Conservation (phyloP, 371 early-diverging fungal species). For the Lichtheimia corymbifera region DNA sequence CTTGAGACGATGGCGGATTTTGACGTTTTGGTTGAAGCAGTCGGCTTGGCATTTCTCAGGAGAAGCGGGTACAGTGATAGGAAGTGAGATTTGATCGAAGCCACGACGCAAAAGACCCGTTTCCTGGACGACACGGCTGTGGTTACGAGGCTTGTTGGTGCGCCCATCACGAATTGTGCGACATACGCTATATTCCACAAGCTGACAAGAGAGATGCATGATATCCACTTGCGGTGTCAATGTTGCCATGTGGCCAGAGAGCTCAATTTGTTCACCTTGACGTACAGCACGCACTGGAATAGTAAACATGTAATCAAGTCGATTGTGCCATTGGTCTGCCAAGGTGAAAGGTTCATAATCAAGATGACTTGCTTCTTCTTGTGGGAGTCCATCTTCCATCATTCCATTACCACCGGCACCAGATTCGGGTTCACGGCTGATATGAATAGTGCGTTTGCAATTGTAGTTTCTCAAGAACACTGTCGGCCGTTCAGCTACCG, state of each 20-base stretch:
- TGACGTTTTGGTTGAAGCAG: conserved; percentile 27
- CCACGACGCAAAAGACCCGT: background rate
- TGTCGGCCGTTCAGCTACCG: conserved; percentile 29
- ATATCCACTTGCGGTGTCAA: conserved; percentile 23
- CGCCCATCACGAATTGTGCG: conserved; percentile 2
- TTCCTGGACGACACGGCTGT: conserved; percentile 4
- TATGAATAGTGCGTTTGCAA: conserved; percentile 15
- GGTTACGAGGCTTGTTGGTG: background rate
- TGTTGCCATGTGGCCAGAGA: conserved; percentile 30
- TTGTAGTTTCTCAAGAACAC: conserved; percentile 26
- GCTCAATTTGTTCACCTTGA: conserved; percentile 34
- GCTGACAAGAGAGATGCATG: conserved; percentile 26
- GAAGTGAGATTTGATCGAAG: background rate
- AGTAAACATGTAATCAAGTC: conserved; percentile 38
- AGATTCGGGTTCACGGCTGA: conserved; percentile 8
- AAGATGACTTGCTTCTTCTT: conserved; percentile 15
- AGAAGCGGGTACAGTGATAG: conserved; percentile 21
- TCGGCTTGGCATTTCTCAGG: conserved; percentile 25
- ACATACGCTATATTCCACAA: conserved; percentile 42
- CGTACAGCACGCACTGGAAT: conserved; percentile 34
- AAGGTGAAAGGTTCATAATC: conserved; percentile 32
- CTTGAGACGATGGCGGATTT: conserved; percentile 39
- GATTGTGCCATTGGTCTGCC: conserved; percentile 38
- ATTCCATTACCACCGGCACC: background rate
- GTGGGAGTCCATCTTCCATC: background rate